Evolutionary conservation across 2,329 filamentous ascomycete genomes (phyloP).

Genomic region (Aureobasidium sp.): DNA sequence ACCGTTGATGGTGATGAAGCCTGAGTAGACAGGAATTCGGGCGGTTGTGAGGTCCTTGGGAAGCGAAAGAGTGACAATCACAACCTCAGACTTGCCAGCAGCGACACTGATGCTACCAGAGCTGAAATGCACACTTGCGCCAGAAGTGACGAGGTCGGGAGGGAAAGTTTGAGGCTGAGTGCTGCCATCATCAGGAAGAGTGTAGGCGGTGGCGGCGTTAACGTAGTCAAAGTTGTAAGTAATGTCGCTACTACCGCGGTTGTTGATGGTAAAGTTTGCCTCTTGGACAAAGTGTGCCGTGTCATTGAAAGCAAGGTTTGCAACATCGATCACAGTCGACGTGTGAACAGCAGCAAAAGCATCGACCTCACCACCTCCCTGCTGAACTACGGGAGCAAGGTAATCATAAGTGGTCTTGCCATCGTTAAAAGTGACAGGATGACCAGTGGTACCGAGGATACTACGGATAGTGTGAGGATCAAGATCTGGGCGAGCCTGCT

Average conservation of each 20-base stretch:
- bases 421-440: conserved; percentile 23
- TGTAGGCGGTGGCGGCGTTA: conserved; percentile 44
- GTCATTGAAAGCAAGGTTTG: conserved; percentile 57
- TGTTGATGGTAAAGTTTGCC: conserved; percentile 47
- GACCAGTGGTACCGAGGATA: conserved; percentile 19
- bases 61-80: conserved; percentile 17
- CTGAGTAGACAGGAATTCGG: conserved; percentile 26
- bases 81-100: conserved; percentile 16
- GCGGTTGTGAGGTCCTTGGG: conserved; percentile 17
- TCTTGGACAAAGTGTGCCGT: conserved; percentile 45
- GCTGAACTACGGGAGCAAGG: conserved; percentile 46
- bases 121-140: conserved; percentile 18
- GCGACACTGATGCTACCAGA: conserved; percentile 13
- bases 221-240: conserved; percentile 47
- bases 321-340: conserved; percentile 44
- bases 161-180: conserved; percentile 16
- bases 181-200: conserved; percentile 24
- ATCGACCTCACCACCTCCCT: conserved; percentile 52
- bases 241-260: conserved; percentile 40
- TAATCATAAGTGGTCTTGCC: conserved; percentile 20
- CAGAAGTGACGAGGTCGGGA: conserved; percentile 16
- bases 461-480: conserved; percentile 20
- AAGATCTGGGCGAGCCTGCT: conserved; percentile 22
- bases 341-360: conserved; percentile 50
- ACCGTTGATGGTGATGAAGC: conserved; percentile 23